Evolutionary conservation across 2,329 filamentous ascomycete genomes (phyloP).

Genomic region (Colletotrichum somersetense): DNA sequence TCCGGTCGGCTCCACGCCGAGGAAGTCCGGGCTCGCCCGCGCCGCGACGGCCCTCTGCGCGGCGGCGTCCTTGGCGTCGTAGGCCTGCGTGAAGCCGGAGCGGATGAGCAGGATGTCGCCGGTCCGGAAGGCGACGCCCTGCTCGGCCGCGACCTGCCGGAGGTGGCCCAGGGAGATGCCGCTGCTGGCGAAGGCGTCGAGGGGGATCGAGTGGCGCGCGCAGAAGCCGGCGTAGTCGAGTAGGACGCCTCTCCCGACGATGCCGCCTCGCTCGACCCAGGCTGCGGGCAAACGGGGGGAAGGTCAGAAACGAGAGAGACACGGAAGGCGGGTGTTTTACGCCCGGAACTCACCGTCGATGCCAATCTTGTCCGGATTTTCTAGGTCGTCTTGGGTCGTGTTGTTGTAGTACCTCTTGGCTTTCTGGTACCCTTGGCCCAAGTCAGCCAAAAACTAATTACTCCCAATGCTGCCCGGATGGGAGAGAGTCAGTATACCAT

Average conservation of each 20-base stretch:
- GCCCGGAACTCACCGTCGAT: constrained; percentile 49
- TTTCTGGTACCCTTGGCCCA: constrained; percentile 49
- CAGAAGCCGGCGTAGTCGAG: constrained; percentile 67
- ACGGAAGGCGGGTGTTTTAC: no score
- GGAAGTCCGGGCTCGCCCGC: constrained; percentile 47
- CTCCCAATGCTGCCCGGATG: constrained; percentile 46
- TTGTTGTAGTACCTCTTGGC: constrained; percentile 52
- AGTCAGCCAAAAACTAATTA: background rate
- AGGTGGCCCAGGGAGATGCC: constrained; percentile 56
- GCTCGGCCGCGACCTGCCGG: constrained; percentile 50
- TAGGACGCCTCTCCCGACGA: constrained; percentile 64
- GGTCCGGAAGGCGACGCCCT: constrained; percentile 57
- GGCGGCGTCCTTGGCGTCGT: constrained; percentile 44
- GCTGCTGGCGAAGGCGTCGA: constrained; percentile 64
- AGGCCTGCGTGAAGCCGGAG: constrained; percentile 51
- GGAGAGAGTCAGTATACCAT: constrained; percentile 40
- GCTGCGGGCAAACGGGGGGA: constrained; percentile 7
- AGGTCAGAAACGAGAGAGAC: background rate
- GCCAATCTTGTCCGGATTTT: constrained; percentile 54
- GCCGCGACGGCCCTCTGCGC: constrained; percentile 47
- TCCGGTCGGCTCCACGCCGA: constrained; percentile 55
- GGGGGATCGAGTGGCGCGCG: constrained; percentile 62
- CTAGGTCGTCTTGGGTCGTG: constrained; percentile 57
- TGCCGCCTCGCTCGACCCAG: constrained; percentile 51
- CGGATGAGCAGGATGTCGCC: constrained; percentile 67